phyloP scores from a whole-genome alignment of 2,329 filamentous ascomycete genomes.

The Phoma sp. region DNA sequence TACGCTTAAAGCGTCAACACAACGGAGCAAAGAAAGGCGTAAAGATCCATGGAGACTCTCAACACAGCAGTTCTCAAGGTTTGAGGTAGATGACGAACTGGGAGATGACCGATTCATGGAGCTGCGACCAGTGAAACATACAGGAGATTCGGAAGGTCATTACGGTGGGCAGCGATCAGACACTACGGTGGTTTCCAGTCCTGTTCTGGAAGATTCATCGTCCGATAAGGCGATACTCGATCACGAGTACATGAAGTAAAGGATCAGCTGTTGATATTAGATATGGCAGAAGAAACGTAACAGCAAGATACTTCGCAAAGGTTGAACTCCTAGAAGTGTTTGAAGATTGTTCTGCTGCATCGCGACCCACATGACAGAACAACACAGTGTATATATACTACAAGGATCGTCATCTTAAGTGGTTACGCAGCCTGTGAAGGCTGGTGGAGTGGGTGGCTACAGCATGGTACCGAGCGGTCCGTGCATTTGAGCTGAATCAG shows the following conservation, averaged over 20 bases:
- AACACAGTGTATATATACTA: too few species aligned
- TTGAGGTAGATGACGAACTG: neutral
- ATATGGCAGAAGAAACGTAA: too few species aligned
- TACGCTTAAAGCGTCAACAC: neutral
- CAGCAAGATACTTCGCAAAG: too few species aligned
- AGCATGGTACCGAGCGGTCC: too few species aligned
- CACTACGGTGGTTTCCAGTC: neutral
- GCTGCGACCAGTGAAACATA: neutral
- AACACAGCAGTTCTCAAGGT: neutral
- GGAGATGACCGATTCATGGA: neutral
- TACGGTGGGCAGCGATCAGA: neutral
- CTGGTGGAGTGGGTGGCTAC: too few species aligned
- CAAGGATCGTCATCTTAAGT: too few species aligned
- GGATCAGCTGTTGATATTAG: too few species aligned
- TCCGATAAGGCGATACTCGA: neutral
- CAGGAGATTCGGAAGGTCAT: neutral
- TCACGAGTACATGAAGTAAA: neutral
- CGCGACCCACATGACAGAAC: too few species aligned
- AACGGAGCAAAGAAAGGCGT: neutral
- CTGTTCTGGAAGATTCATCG: neutral
- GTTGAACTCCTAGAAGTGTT: too few species aligned
- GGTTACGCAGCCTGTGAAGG: too few species aligned
- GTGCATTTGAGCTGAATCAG: too few species aligned
- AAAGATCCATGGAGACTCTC: neutral
- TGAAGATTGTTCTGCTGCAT: too few species aligned